Base-by-base conservation (phyloP, 345 rosid species). In the Syzygium aqueum region DNA sequence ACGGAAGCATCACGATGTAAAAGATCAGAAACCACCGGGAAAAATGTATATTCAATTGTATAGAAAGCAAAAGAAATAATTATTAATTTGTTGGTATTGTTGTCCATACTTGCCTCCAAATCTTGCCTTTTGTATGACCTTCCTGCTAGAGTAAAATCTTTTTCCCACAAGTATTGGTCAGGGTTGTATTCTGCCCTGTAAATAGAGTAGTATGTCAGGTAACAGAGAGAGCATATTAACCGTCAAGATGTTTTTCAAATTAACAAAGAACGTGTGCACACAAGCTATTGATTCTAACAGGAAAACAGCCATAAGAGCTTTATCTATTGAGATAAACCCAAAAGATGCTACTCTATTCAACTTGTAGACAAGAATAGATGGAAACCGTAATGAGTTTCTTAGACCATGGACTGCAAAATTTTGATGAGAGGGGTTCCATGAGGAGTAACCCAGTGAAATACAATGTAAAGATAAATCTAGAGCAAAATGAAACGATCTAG, bases 161-260 rank as follows among this genome's bases (percentile, higher is more conserved):
- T 93, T 88, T 96, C 99, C 97, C 98, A 95, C 91, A 97, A 90
- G 91, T 97, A 97, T 85, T 93, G 97, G 78, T 95, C 96, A 83
- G 99, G 99, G 80, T 91, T 93, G 91, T 97, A 97, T 86, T 96
- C 98, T 84, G 98, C 99, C 90, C 99, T 97, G 92, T 85, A 86
- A 46, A 49, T 43, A 40, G 83, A 87, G 40, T 84, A 77, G 46
- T 2, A 53, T 16, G 61, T 52, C 23, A 53, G 23, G 85, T 49
- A 73, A 73, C 21, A 86, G 85, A 84, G 37, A 80, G 30, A 7
- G 49, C 80, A 37, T 49, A 37, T 73, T 73, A 33, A 33, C 25
- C 23, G 27, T 50, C 37, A 49, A 83, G 37, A 25, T 82, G 84
- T 46, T 54, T 77, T 46, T 30, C 37, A 46, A 52, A 28, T 83